These are phyloP conservation scores for Salix purpurea DNA, from an alignment of 345 rosid species.

Conservation along the genomic window DNA sequence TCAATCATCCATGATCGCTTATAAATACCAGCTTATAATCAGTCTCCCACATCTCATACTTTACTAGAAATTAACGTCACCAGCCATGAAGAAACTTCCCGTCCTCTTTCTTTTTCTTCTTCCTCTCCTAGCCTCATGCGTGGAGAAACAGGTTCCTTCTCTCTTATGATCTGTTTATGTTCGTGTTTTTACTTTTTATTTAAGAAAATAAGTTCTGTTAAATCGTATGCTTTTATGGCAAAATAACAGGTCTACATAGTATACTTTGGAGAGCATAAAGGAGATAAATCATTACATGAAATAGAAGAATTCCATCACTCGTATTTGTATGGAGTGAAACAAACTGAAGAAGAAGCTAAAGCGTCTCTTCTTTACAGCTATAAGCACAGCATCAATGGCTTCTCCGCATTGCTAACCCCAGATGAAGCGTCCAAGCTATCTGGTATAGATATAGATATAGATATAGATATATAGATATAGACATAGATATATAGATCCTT, in stretches of 20 bases:
- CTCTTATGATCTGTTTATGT: neutral
- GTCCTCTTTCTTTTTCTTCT: slow-evolving; percentile 31
- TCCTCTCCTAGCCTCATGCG: slow-evolving; percentile 44
- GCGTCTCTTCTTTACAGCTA: slow-evolving; percentile 81
- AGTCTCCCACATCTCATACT: neutral
- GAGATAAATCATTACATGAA: slow-evolving; percentile 46
- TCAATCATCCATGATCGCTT: neutral
- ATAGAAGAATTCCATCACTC: slow-evolving; percentile 65
- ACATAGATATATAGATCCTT: no score
- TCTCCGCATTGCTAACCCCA: slow-evolving; percentile 59
- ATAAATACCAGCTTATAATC: slow-evolving; percentile 16
- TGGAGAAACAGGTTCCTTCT: slow-evolving; percentile 29
- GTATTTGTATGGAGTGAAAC: slow-evolving; percentile 55
- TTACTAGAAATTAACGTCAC: neutral
- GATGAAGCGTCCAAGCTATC: slow-evolving; percentile 68
- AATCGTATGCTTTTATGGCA: neutral
- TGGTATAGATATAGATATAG: slow-evolving; percentile 14
- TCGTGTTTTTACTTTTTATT: neutral
- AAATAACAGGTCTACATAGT: slow-evolving; percentile 61
- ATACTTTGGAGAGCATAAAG: slow-evolving; percentile 55
- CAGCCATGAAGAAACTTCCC: slow-evolving; percentile 28
- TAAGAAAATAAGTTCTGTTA: neutral
- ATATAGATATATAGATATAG: no score
- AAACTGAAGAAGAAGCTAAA: slow-evolving; percentile 55
- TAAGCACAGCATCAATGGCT: slow-evolving; percentile 83